Conservation (phyloP, 1,284 basidiomycete genomes). For the Pulveroboletus sp. region DNA sequence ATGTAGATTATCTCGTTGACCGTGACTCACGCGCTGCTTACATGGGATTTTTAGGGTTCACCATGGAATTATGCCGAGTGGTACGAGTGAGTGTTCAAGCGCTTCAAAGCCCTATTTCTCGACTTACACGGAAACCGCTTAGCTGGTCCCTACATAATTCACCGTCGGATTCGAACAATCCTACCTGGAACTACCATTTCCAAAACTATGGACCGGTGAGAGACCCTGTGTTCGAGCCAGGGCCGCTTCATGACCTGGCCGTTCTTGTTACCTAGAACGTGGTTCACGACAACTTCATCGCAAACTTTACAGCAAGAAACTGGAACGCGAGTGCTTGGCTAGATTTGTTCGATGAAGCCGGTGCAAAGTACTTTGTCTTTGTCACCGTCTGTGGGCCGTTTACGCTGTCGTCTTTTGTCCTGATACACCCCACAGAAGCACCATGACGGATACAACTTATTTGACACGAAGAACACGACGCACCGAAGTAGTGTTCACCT, state of each 20-base stretch:
- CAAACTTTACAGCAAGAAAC: slow-evolving; percentile 50
- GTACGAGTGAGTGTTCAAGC: slow-evolving; percentile 45
- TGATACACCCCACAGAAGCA: slow-evolving; percentile 42
- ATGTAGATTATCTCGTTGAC: slow-evolving; percentile 32
- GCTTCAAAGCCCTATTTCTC: neutral
- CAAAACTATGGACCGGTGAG: slow-evolving; percentile 50
- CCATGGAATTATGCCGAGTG: slow-evolving; percentile 53
- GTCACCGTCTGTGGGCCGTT: slow-evolving; percentile 44
- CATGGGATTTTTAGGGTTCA: slow-evolving; percentile 35
- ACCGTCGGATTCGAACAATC: slow-evolving; percentile 37
- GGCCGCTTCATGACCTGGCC: neutral
- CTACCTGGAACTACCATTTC: slow-evolving; percentile 52
- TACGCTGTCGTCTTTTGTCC: neutral
- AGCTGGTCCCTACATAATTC: slow-evolving; percentile 48
- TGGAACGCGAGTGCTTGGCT: slow-evolving; percentile 59
- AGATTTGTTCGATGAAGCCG: slow-evolving; percentile 53
- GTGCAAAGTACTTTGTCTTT: slow-evolving; percentile 64
- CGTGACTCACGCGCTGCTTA: neutral
- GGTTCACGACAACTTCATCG: slow-evolving; percentile 60
- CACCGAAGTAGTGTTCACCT: slow-evolving; percentile 51
- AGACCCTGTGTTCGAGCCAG: neutral
- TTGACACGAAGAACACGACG: slow-evolving; percentile 54
- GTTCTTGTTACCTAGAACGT: slow-evolving; percentile 38
- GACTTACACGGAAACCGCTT: neutral
- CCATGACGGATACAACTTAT: slow-evolving; percentile 53